Base-by-base conservation (phyloP, 352 stramenopile species). In the Phytophthora hibernalis region DNA sequence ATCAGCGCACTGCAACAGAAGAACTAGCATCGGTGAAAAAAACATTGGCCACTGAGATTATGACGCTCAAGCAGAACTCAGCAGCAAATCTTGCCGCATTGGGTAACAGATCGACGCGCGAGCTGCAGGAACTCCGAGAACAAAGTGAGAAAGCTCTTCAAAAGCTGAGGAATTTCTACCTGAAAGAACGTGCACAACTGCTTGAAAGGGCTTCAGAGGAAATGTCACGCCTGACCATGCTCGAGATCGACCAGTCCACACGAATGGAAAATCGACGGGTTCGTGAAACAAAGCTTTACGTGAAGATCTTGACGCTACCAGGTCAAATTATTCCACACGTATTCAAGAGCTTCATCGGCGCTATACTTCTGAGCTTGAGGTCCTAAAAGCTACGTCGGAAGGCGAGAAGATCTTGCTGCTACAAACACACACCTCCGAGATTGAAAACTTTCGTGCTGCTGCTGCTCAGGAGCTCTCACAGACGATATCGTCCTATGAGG, bases 241-340 rank as follows among this genome's bases (percentile, higher is more conserved):
- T 67, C 8, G 51, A 61, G 37, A 74, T 74, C 13, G 76, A 84
- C 1, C 73, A 82, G 42, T 61, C 73, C n/a, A 54, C 52, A 7
- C 64, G 58, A 33, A 56, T 79, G 30, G 68, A 76, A 54, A 31
- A 37, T 12, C 48, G 66, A 28, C 57, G 64, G 15, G 38, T 35
- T 42, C 30, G 47, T 4, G 75, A 82, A 53, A 76, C 65, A 8
- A 51, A 18, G 49, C 64, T 12, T 35, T 86, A 10, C 42, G 54
- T 15, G 20, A 45, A 3, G 50, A 73, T 8, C 47, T 85, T 13
- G 21, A 74, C 9, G 21, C 37, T 9, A 62, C 53, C 13, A 68
- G 61, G 11, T 13, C 37, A 16, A 61, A 40, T 11, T 58, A 55
- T 18, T 53, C 24, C 0, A 58, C 31, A 0, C 64, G 81, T 5